Percentiles rank a stretch among this genome's conserved stretches.
Evolutionary conservation across 2,329 filamentous ascomycete genomes (phyloP).

Genomic region (Cercospora sp.): DNA sequence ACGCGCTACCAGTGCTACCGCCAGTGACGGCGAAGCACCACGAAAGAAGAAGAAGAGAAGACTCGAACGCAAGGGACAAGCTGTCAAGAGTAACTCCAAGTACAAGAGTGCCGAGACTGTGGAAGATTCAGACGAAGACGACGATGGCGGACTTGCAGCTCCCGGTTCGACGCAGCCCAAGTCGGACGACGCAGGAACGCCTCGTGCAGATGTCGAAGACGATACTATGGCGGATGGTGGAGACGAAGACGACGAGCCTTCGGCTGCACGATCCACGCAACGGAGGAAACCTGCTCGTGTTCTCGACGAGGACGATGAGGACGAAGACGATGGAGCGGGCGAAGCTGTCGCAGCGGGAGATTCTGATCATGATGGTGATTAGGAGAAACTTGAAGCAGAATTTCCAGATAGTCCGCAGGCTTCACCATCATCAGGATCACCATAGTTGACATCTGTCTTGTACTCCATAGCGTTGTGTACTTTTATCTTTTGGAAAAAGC

Average conservation of each 20-base stretch:
- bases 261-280: conserved; percentile 19
- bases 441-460: background rate
- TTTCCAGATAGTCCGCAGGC: background rate
- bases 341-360: conserved; percentile 20
- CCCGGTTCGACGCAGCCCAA: conserved; percentile 26
- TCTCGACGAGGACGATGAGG: conserved; percentile 39
- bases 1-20: conserved; percentile 38
- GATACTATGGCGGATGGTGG: conserved; percentile 29
- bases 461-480: background rate
- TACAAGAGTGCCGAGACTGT: conserved; percentile 86
- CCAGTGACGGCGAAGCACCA: conserved; percentile 56
- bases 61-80: conserved; percentile 55
- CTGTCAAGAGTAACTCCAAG: conserved; percentile 53
- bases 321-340: conserved; percentile 33
- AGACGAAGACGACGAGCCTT: conserved; percentile 33
- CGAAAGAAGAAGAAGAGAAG: conserved; percentile 61
- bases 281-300: conserved; percentile 37
- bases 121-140: conserved; percentile 70
- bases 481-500: background rate
- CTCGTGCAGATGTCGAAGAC: conserved; percentile 27
- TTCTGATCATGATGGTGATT: conserved; percentile 25
- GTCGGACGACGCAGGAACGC: conserved; percentile 32
- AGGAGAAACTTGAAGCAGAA: conserved; percentile 6
- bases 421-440: background rate
- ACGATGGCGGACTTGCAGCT: conserved; percentile 32